Evolutionary conservation across 2,329 filamentous ascomycete genomes (phyloP).

Genomic region (Daldinia sp.): DNA sequence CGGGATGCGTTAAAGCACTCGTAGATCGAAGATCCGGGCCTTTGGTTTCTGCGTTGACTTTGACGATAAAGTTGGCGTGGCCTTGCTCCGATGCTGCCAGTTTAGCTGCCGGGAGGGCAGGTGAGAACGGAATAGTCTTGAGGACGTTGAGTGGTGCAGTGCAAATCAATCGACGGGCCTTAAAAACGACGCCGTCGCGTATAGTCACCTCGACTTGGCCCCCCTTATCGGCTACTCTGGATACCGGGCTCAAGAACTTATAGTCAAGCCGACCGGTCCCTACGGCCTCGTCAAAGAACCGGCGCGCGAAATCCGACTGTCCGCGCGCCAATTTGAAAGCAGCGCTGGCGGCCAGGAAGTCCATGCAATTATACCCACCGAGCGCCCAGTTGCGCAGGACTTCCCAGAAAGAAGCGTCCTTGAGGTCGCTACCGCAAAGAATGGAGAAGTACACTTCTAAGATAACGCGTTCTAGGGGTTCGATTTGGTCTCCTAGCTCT

Average conservation of each 20-base stretch:
- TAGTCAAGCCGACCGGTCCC: constrained; percentile 51
- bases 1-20: neutral
- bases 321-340: constrained; percentile 54
- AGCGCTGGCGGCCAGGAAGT: constrained; percentile 51
- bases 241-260: constrained; percentile 51
- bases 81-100: neutral
- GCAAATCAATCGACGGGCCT: neutral
- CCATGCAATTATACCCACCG: constrained; percentile 51
- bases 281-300: constrained; percentile 55
- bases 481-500: constrained; percentile 50
- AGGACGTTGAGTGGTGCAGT: neutral
- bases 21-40: neutral
- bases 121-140: neutral
- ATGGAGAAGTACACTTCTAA: constrained; percentile 54
- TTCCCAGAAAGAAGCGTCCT: constrained; percentile 56
- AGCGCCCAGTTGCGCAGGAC: constrained; percentile 59
- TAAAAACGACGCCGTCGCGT: neutral
- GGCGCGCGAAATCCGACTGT: constrained; percentile 55
- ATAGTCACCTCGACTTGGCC: neutral
- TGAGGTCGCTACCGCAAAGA: constrained; percentile 53
- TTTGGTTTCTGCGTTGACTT: neutral
- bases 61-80: neutral
- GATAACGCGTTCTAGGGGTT: constrained; percentile 51
- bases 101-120: neutral
- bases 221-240: constrained; percentile 9